A percentile compares a stretch with the other conserved stretches of the same genome.
phyloP scores from a whole-genome alignment of 1,284 basidiomycete genomes.

The Ganoderma sinense region DNA sequence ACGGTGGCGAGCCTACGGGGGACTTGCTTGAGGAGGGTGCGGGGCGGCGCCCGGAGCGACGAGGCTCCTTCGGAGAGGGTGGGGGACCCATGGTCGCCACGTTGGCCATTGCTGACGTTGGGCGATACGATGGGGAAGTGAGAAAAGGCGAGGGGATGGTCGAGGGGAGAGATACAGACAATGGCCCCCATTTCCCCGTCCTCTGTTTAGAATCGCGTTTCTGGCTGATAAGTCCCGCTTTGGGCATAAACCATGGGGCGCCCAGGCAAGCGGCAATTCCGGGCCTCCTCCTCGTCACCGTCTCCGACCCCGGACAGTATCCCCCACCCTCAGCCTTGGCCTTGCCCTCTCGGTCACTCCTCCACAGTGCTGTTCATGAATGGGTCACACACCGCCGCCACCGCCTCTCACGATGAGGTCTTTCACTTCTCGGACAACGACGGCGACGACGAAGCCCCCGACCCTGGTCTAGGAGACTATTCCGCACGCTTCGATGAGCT shows the following conservation, averaged over 20 bases:
- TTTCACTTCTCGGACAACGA: conserved; percentile 44
- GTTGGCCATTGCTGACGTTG: conserved; percentile 38
- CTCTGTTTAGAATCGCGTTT: conserved; percentile 25
- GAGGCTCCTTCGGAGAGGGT: conserved; percentile 76
- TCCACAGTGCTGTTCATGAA: conserved; percentile 35
- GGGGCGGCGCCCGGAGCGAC: conserved; percentile 78
- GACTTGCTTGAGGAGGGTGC: conserved; percentile 76
- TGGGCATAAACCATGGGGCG: conserved; percentile 13
- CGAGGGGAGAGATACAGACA: conserved; percentile 30
- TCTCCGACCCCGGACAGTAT: not conserved
- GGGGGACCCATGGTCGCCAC: conserved; percentile 70
- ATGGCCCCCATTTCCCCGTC: conserved; percentile 32
- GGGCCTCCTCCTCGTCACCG: conserved; percentile 18
- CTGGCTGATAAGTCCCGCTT: conserved; percentile 23
- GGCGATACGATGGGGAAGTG: conserved; percentile 28
- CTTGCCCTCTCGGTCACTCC: conserved; percentile 1
- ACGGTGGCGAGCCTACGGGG: conserved; percentile 67
- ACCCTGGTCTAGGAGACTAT: conserved; percentile 62
- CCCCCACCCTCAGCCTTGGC: conserved; percentile 19
- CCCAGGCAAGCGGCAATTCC: conserved; percentile 14
- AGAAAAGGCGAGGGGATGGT: conserved; percentile 26
- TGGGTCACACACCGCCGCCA: conserved; percentile 34
- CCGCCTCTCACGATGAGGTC: conserved; percentile 25
- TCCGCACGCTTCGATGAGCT: conserved; percentile 78
- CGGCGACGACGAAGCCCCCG: conserved; percentile 40